Base-by-base conservation (phyloP, 23 red algal genomes). In the Gracilariopsis chorda region DNA sequence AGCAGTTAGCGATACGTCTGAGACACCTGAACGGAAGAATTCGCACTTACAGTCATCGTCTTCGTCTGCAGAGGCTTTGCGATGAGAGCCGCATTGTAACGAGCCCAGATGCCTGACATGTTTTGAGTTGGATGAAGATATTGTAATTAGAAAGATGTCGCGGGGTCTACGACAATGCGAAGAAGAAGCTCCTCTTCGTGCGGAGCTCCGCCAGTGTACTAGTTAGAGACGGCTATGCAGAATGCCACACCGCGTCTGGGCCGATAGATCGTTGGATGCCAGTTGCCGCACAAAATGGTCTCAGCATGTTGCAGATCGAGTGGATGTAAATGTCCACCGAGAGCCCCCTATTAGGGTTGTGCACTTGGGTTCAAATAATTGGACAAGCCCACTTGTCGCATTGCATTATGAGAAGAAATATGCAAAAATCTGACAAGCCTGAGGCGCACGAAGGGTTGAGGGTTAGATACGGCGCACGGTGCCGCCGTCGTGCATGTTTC, bases 61-160 rank as follows among this genome's bases (percentile, higher is more conserved):
- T 99, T 99, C 14, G 93, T 93, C 56, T 94, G 94, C 36, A 99
- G 71, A 29, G 97, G 97, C 56, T 95, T 96, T 28, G 83, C 93
- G 4, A 86, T 87, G 74, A 99, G 91, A 51, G 73, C 70, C 43
- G 80, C 82, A 48, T 95, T 99, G 82, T 99, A 99, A 25, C 74
- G 70, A 2, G 97, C 92, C 97, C 97, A 96, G 70, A 99, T 94
- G n/a, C 92, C 90, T 23, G 97, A 75, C 97, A 99, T 94, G 17
- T 29, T 90, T 81, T 32, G 13, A 37, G 63, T 9, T 1, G 3
- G 3, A n/a, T n/a, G n/a, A n/a, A n/a, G n/a, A n/a, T n/a, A n/a
- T n/a, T n/a, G n/a, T n/a, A n/a, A n/a, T n/a, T n/a, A n/a, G n/a
- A n/a, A n/a, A n/a, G n/a, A n/a, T n/a, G n/a, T n/a, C n/a, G n/a